phyloP scores from a whole-genome alignment of 1,284 basidiomycete species.

The Sanguinoderma infundibulare region DNA sequence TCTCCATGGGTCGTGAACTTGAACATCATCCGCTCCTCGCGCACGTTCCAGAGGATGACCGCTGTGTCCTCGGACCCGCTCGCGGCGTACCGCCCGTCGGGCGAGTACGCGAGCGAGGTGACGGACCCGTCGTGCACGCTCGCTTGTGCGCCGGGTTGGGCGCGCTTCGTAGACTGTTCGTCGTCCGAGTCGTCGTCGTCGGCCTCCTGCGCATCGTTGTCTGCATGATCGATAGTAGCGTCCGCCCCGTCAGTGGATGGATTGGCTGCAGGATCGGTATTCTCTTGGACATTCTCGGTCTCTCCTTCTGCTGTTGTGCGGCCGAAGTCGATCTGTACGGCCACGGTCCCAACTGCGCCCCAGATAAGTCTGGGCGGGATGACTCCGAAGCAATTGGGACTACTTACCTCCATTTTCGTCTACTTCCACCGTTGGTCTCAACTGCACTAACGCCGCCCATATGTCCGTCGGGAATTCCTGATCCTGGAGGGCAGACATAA shows the following conservation, averaged over 20 bases:
- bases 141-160: not conserved
- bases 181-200: not conserved
- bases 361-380: not conserved
- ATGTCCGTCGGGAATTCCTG: conserved; percentile 3
- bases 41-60: conserved; percentile 25
- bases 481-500: not conserved
- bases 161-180: not conserved
- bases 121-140: conserved; percentile 21
- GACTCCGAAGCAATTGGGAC: too few relatives aligned
- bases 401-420: conserved; percentile 1
- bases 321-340: not conserved
- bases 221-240: not conserved
- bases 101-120: conserved; percentile 26
- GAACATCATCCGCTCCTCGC: not conserved
- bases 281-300: not conserved
- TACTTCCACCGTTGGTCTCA: not conserved
- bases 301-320: not conserved
- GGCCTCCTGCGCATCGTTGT: not conserved
- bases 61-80: conserved; percentile 27
- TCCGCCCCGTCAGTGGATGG: not conserved
- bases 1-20: not conserved
- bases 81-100: conserved; percentile 26
- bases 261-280: not conserved
- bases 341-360: not conserved
- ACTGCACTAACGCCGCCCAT: not conserved